Evolutionary conservation across 805 yeast species (phyloP), one percentile per base, ranked within the genome.

Genomic region (Cyberlindnera euphorbiiphila): DNA sequence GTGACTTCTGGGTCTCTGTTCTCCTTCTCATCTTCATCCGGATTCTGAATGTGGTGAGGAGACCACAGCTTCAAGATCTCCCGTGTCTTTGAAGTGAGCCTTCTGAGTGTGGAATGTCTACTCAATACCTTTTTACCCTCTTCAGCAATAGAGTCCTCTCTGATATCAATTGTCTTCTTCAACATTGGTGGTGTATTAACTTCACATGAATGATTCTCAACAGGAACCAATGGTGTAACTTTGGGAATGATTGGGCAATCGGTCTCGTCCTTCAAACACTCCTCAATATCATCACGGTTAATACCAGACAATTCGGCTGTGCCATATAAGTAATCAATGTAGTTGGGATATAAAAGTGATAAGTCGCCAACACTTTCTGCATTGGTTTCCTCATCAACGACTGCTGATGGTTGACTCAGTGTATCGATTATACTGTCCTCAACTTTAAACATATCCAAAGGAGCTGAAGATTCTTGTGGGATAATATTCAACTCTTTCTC

Each of bases 31-130:
- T 25, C 41, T 19, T 34, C 22, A 21, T 15, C 24, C 5, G n/a
- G 20, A 14, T 21, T 20, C n/a, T 15, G 25, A 16, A 5, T 19
- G 20, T 20, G 25, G 20, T 34, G 38, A 9, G 31, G 22, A 6
- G 47, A 28, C 15, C 40, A 14, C 11, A 37, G 45, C 17, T 39
- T 42, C 31, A 42, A 45, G 6, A 47, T 23, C 12, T 18, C 25
- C 25, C 25, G 39, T 7, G 50, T 46, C 20, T 42, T 45, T n/a
- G 26, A n/a, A 13, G 34, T 36, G 13, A 45, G 24, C 25, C 42
- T 36, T 19, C 25, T 30, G 17, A 47, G 34, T 1, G 45, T 42
- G 4, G 42, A 39, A 6, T 20, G 23, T 28, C 36, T 36, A 3
- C 34, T 33, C 25, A 35, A 35, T 5, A n/a, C 16, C 22, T 18